Conservation (phyloP, 768 basidiomycete species). For the Candolleomyces eurysporus region DNA sequence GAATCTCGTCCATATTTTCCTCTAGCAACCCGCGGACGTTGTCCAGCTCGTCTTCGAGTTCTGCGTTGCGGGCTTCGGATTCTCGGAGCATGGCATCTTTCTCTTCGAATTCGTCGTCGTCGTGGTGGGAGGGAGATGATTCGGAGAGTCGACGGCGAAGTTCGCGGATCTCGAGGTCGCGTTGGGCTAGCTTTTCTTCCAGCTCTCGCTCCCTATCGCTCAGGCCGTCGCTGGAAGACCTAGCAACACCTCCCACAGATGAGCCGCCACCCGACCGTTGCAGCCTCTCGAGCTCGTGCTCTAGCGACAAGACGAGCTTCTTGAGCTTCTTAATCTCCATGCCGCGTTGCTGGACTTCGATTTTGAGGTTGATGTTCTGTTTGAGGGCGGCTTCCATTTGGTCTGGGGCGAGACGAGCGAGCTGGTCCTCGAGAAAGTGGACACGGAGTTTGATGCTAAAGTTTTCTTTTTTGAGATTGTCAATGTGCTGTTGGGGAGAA, state of each 20-base stretch:
- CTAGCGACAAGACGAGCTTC: constrained; percentile 82
- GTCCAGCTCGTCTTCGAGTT: constrained; percentile 74
- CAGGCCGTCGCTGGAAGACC: constrained; percentile 6
- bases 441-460: constrained; percentile 95
- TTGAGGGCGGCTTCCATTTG: constrained; percentile 90
- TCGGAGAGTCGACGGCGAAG: constrained; percentile 49
- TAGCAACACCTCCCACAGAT: constrained; percentile 34
- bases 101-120: constrained; percentile 35
- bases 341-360: constrained; percentile 85
- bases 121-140: constrained; percentile 9
- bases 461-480: constrained; percentile 95
- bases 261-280: constrained; percentile 56
- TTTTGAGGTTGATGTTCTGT: constrained; percentile 91
- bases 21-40: constrained; percentile 66
- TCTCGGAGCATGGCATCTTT: constrained; percentile 51
- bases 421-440: constrained; percentile 91
- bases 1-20: constrained; percentile 84
- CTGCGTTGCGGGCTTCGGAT: constrained; percentile 57
- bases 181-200: constrained; percentile 72
- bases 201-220: constrained; percentile 63
- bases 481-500: constrained; percentile 68
- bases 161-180: constrained; percentile 68
- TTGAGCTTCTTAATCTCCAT: constrained; percentile 91
- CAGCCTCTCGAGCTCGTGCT: constrained; percentile 72
- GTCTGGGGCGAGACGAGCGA: constrained; percentile 86